phyloP scores from a whole-genome alignment of 768 basidiomycete genomes.

The Austroboletus eburneus region DNA sequence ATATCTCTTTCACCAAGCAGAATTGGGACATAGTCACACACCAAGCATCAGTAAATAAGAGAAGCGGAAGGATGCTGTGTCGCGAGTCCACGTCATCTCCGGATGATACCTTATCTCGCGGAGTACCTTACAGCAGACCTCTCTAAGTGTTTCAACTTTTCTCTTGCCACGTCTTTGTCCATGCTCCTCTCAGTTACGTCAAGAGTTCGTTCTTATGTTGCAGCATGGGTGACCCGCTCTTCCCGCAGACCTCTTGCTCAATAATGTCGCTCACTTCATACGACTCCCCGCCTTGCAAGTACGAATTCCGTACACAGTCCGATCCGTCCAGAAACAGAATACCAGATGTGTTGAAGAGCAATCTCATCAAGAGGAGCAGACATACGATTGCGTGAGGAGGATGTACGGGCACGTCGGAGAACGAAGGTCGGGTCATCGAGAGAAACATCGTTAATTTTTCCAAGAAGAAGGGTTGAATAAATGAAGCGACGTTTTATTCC shows the following conservation, averaged over 20 bases:
- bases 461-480: slow-evolving; percentile 72
- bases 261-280: slow-evolving; percentile 93
- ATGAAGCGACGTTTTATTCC: slow-evolving; percentile 77
- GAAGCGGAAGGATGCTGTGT: too few species aligned
- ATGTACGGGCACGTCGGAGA: slow-evolving; percentile 76
- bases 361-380: slow-evolving; percentile 83
- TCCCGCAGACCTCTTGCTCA: slow-evolving; percentile 80
- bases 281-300: slow-evolving; percentile 88
- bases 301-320: slow-evolving; percentile 87
- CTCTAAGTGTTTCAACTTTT: slow-evolving; percentile 72
- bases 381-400: slow-evolving; percentile 61
- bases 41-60: too few species aligned
- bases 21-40: too few species aligned
- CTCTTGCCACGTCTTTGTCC: slow-evolving; percentile 59
- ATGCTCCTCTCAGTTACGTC: slow-evolving; percentile 54
- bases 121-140: too few species aligned
- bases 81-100: slow-evolving; percentile 20
- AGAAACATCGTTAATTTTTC: slow-evolving; percentile 67
- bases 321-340: slow-evolving; percentile 57
- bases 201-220: slow-evolving; percentile 53
- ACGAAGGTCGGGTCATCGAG: slow-evolving; percentile 87
- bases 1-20: too few species aligned
- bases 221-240: slow-evolving; percentile 28
- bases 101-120: slow-evolving; percentile 56
- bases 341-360: slow-evolving; percentile 69